Percentiles rank a stretch among this genome's conserved stretches.
These are phyloP conservation scores for Apiospora malaysiana DNA, from an alignment of 2,329 filamentous ascomycete genomes.

Conservation along the genomic window DNA sequence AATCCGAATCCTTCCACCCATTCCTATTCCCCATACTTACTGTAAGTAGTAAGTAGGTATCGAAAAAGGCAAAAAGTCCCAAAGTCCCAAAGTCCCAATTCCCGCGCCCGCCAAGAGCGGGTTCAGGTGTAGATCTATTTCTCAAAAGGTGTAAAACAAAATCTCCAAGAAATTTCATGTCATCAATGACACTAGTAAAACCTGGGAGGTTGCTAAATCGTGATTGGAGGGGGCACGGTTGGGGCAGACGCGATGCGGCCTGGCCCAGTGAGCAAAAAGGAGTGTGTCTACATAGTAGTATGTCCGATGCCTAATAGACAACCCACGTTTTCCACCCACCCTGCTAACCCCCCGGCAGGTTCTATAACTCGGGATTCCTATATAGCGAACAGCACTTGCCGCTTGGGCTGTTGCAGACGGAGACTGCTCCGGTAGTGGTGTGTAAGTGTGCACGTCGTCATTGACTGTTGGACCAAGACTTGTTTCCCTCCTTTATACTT, in stretches of 20 bases:
- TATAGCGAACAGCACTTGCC: background rate
- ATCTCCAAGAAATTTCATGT: background rate
- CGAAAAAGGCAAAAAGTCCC: background rate
- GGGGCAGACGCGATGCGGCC: background rate
- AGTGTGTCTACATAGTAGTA: background rate
- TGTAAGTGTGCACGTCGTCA: background rate
- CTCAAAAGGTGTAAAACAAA: background rate
- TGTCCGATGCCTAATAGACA: background rate
- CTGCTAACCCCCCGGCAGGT: background rate
- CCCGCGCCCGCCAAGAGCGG: slow-evolving; percentile 8
- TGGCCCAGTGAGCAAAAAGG: background rate
- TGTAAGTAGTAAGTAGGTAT: no score
- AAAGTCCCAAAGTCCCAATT: background rate
- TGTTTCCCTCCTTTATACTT: background rate
- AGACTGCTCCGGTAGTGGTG: background rate
- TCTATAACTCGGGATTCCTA: background rate
- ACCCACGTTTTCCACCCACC: background rate
- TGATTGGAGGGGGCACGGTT: background rate
- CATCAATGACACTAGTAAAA: background rate
- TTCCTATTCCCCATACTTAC: no score
- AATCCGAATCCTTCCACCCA: background rate
- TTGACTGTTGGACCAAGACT: background rate
- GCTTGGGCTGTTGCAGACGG: background rate
- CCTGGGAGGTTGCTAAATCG: background rate
- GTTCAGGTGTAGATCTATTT: background rate